These are phyloP conservation scores for Pistacia vera DNA, from an alignment of 345 rosid species.

Conservation along the genomic window DNA sequence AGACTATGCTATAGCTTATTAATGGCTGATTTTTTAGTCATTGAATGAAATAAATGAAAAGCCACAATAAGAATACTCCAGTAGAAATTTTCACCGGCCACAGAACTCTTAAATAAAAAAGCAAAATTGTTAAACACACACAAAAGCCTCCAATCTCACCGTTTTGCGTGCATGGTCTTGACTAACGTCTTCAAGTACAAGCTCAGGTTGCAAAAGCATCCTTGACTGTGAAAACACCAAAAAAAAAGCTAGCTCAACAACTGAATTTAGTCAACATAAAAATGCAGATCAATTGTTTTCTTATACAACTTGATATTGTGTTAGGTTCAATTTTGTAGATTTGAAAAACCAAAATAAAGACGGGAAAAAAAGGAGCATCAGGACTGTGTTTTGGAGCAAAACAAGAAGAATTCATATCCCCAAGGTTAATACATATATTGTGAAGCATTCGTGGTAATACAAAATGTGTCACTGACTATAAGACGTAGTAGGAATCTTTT, in stretches of 20 bases:
- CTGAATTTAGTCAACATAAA: background rate
- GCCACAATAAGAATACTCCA: background rate
- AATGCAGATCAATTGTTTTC: background rate
- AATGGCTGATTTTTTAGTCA: background rate
- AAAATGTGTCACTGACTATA: background rate
- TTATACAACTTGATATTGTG: background rate
- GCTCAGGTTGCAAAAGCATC: slow-evolving; percentile 86
- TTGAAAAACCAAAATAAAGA: too few relatives aligned
- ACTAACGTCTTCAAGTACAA: slow-evolving; percentile 89
- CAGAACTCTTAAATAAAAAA: background rate
- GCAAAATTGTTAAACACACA: background rate
- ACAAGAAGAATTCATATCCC: background rate
- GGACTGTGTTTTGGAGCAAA: background rate
- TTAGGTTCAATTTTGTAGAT: too few relatives aligned
- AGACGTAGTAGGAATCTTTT: background rate
- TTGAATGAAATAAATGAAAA: background rate
- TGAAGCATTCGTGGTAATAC: background rate
- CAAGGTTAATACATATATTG: background rate
- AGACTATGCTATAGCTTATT: background rate
- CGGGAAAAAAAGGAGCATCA: background rate
- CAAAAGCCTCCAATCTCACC: slow-evolving; percentile 36
- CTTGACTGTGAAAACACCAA: slow-evolving; percentile 53
- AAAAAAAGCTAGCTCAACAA: slow-evolving; percentile 11
- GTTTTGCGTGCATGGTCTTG: slow-evolving; percentile 95
- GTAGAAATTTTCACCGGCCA: background rate